Base-by-base conservation (phyloP, 176 grass and related monocot species). In the Elaeis guineensis region DNA sequence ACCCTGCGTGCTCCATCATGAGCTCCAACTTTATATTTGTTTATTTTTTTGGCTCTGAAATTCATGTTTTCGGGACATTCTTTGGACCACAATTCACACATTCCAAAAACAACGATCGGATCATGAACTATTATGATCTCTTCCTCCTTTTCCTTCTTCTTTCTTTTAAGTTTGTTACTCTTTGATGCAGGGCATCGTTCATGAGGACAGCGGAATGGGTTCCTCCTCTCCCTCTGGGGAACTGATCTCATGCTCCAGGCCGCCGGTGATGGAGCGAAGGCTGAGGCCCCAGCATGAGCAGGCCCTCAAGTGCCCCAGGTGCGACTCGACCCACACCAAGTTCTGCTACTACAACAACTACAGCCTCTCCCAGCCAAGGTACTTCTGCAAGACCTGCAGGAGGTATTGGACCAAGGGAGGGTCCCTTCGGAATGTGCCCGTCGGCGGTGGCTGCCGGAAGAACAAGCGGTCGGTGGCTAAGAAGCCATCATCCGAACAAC, bases 321-420 rank as follows among this genome's bases (percentile, higher is more conserved):
- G 90, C 55, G 86, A 95, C 23, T 95, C 90, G 5, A 75, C 82
- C 44, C 85, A 89, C 71, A 95, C 90, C 86, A 95, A 89, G 69
- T 95, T 95, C 90, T 95, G 90, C 82, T 95, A 95, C 79, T 95
- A 95, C 82, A 95, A 95, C 79, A 95, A 95, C 67, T 95, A 95
- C 76, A 95, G 90, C 52, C 79, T 95, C 73, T 89, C 90, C 19
- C 90, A 95, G 74, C 90, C 90, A 5, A 78, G 90, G 58, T 95
- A 95, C 86, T 95, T 95, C 70, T 95, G 90, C 79, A 95, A 95
- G 79, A 95, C 90, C 17, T 95, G 90, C 76, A 76, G 90, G 29
- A 79, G 90, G 62, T 95, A 95, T 54, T 95, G 90, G 90, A 95
- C 90, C 24, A 95, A 95, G 71, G 90, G 90, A 50, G 90, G 90